A percentile compares a stretch with the other conserved stretches of the same genome.
phyloP scores from a whole-genome alignment of 345 rosid genomes.

The Euphorbia peplus region DNA sequence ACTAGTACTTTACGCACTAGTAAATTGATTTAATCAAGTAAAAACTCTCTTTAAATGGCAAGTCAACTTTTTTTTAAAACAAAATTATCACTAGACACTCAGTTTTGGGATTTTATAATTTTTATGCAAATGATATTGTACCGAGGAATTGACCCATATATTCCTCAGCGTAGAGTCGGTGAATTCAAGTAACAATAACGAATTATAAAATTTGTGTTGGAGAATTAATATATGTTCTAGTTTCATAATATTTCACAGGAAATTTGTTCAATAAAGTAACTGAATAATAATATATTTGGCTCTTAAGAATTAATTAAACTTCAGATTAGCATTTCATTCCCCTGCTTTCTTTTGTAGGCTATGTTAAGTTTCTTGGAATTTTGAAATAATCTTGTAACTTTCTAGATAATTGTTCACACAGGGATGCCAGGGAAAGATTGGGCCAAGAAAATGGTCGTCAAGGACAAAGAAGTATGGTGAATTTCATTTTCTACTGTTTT shows the following conservation, averaged over 20 bases:
- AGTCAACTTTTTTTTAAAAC: background rate
- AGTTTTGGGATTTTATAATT: background rate
- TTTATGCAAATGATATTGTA: background rate
- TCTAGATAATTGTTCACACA: constrained; percentile 3
- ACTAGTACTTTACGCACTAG: background rate
- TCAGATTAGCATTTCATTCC: background rate
- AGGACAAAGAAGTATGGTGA: constrained; percentile 44
- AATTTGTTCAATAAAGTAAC: background rate
- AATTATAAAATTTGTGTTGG: background rate
- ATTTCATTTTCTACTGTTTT: constrained; percentile 14
- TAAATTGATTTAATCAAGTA: background rate
- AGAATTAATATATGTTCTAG: background rate
- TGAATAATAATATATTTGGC: background rate
- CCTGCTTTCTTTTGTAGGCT: background rate
- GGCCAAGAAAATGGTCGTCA: constrained; percentile 49
- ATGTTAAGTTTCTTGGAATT: constrained; percentile 1
- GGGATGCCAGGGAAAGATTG: constrained; percentile 31
- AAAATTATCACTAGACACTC: background rate
- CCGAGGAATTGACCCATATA: background rate
- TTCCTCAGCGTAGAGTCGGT: background rate
- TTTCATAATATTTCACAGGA: background rate
- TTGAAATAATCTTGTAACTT: background rate
- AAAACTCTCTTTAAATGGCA: background rate
- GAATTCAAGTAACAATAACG: background rate
- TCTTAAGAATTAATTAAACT: background rate